These are phyloP conservation scores for Phytopythium aichiense DNA, from an alignment of 352 stramenopile species.

Conservation along the genomic window DNA sequence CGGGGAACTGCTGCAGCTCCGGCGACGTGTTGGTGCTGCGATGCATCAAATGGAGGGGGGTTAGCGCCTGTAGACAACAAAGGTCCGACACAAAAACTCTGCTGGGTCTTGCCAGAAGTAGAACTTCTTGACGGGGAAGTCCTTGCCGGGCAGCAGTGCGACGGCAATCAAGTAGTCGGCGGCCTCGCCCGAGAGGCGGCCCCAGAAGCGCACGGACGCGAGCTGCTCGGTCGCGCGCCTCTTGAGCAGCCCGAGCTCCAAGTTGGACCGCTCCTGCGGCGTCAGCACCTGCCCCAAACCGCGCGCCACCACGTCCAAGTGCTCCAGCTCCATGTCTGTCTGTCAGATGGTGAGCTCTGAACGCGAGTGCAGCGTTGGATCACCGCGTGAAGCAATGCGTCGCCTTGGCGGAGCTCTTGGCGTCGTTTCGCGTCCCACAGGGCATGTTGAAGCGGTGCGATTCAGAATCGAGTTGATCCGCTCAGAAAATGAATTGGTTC, in stretches of 20 bases:
- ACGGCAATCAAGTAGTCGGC: conserved; percentile 69
- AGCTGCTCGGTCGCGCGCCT: conserved; percentile 59
- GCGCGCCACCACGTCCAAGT: conserved; percentile 66
- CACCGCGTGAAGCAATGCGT: not conserved
- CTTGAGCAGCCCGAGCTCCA: conserved; percentile 73
- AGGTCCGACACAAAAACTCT: conserved; percentile 9
- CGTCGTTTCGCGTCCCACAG: conserved; percentile 2
- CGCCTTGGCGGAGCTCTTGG: not conserved
- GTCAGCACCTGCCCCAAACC: conserved; percentile 67
- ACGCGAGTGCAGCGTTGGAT: not conserved
- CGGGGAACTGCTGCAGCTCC: conserved; percentile 76
- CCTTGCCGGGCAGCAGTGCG: conserved; percentile 45
- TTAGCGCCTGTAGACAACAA: not conserved
- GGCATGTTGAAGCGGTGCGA: not conserved
- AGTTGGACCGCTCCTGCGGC: conserved; percentile 67
- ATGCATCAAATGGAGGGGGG: not conserved
- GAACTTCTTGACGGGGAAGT: conserved; percentile 81
- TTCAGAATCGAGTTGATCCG: not conserved
- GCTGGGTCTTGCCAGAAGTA: conserved; percentile 53
- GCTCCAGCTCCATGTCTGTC: conserved; percentile 61
- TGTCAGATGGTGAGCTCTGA: not conserved
- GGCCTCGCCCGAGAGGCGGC: conserved; percentile 50
- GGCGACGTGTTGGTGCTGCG: conserved; percentile 67
- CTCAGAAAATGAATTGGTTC: not conserved
- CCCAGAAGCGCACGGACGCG: conserved; percentile 70